A percentile compares a stretch with the other conserved stretches of the same genome.
Conservation (phyloP, 345 rosid species). For the Theobroma cacao region DNA sequence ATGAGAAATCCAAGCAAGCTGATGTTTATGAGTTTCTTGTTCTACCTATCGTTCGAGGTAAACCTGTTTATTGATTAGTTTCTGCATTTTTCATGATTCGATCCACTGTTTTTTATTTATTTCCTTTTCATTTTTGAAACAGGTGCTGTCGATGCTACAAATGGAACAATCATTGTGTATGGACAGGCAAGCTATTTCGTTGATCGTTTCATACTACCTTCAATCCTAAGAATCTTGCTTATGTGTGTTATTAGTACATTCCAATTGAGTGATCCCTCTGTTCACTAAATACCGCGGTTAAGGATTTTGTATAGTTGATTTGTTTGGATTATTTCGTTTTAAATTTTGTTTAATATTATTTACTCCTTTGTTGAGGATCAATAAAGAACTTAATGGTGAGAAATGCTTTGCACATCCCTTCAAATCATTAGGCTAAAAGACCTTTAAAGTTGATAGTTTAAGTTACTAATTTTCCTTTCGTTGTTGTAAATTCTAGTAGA, state of each 20-base stretch:
- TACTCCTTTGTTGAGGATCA: not conserved
- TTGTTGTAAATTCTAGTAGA: not conserved
- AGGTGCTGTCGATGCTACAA: conserved; percentile 64
- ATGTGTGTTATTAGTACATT: not conserved
- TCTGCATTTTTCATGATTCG: not conserved
- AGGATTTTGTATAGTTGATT: too few relatives aligned
- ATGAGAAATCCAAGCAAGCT: conserved; percentile 54
- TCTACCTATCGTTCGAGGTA: conserved; percentile 70
- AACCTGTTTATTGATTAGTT: not conserved
- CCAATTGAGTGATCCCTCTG: not conserved
- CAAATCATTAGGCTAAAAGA: not conserved
- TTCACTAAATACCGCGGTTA: not conserved
- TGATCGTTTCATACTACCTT: not conserved
- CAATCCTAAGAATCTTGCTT: not conserved
- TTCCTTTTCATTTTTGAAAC: conserved; percentile 18
- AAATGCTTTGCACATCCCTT: not conserved
- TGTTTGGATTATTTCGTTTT: too few relatives aligned
- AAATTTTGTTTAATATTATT: not conserved
- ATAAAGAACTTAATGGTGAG: not conserved
- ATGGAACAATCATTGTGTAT: conserved; percentile 81
- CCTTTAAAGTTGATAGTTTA: not conserved
- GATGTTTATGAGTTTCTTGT: conserved; percentile 67
- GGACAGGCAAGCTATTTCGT: conserved; percentile 62
- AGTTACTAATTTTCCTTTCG: not conserved
- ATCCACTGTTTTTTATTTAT: not conserved